Evolutionary conservation across 352 stramenopile genomes (phyloP).

Genomic region (Phytophthora sp.): DNA sequence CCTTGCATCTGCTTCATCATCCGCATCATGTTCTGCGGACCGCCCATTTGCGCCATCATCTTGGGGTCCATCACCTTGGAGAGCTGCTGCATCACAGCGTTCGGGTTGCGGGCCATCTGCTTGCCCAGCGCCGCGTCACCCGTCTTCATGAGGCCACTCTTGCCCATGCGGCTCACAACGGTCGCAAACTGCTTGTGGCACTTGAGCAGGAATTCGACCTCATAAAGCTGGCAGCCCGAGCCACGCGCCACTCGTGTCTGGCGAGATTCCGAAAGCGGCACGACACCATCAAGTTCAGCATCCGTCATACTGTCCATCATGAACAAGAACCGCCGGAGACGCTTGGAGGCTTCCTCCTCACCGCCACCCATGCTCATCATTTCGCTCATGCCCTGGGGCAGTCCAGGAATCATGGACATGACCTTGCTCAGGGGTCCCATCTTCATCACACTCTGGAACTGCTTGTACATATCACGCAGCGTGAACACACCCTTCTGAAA

Average conservation of each 20-base stretch:
- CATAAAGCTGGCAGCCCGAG: slow-evolving; percentile 86
- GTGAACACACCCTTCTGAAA: slow-evolving; percentile 98
- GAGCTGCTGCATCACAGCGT: slow-evolving; percentile 96
- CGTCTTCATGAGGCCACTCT: slow-evolving; percentile 94
- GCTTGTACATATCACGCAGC: slow-evolving; percentile 99
- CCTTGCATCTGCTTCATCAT: slow-evolving; percentile 96
- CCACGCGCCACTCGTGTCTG: slow-evolving; percentile 92
- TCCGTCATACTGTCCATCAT: slow-evolving; percentile 99
- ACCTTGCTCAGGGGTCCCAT: slow-evolving; percentile 97
- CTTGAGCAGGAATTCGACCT: slow-evolving; percentile 95
- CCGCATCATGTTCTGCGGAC: slow-evolving; percentile 87
- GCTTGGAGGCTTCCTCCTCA: slow-evolving; percentile 92
- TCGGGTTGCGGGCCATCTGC: slow-evolving; percentile 97
- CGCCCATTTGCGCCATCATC: slow-evolving; percentile 91
- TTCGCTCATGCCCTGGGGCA: slow-evolving; percentile 90
- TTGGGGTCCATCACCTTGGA: slow-evolving; percentile 94
- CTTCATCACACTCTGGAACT: slow-evolving; percentile 98
- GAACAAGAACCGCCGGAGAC: slow-evolving; percentile 97
- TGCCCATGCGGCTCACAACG: slow-evolving; percentile 97
- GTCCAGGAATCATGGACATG: slow-evolving; percentile 98
- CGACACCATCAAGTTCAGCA: slow-evolving; percentile 95
- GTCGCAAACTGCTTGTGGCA: slow-evolving; percentile 96
- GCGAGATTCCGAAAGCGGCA: slow-evolving; percentile 67
- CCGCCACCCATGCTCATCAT: slow-evolving; percentile 92
- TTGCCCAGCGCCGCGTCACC: slow-evolving; percentile 89